Base-by-base conservation (phyloP, 345 rosid species). In the Boechera stricta region DNA sequence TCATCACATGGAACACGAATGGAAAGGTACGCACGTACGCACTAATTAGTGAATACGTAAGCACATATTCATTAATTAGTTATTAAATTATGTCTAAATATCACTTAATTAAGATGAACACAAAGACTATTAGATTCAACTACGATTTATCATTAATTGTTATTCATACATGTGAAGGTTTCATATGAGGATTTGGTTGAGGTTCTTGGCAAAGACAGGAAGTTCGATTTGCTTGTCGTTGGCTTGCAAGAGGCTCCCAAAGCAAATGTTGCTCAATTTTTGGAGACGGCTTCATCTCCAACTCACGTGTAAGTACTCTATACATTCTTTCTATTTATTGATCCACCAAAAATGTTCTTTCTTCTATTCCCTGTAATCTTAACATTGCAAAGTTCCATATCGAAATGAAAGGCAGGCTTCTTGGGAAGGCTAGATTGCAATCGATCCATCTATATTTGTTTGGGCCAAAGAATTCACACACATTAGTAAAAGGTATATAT, bases 1-100 rank as follows among this genome's bases (percentile, higher is more conserved):
- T 77, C 5, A 78, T 91, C 24, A 91, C 97, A 41, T 91, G 97
- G 94, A 91, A 91, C 82, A 89, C 85, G 92, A 91, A 91, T 67
- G 97, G 97, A 60, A 82, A 83, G 86, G 91, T 91, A 59, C 10
- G 35, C 45, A 9, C 21, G 5, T 18, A 24, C 18, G 6, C 3
- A 2, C 10, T 10, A 9, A 42, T 26, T 63, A 36, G 9, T 36
- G 9, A 36, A 39, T 39, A 39, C 11, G 42, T 39, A 21, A 39
- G 10, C 41, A 38, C 11, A 9, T 21, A 28, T 21, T 21, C 24
- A 21, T 6, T 64, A 24, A 10, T 53, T 44, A 41, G 44, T 10
- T 41, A 13, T 12, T 38, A 0, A 47, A 47, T 15, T 21, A 51
- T 21, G 28, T 51, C 4, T 51, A 21, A 16, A 51, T 9, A 21